phyloP scores from a whole-genome alignment of 768 basidiomycete species.

The Leccinum incarnatum region DNA sequence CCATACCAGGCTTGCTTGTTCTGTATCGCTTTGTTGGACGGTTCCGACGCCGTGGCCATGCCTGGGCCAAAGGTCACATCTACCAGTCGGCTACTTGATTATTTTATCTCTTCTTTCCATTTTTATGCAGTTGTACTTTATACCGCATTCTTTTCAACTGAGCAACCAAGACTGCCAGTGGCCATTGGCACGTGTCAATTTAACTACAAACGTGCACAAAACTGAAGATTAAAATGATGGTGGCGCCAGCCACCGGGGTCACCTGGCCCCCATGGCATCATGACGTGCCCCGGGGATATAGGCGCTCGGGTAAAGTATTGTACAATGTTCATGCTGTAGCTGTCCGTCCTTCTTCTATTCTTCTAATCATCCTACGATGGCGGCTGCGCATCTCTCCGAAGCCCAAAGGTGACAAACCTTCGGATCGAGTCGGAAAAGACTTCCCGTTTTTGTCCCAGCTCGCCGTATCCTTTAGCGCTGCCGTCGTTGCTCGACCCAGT shows the following conservation, averaged over 20 bases:
- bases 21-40: background rate
- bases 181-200: background rate
- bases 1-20: background rate
- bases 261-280: background rate
- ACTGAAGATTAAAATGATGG: conserved; percentile 6
- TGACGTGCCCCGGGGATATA: background rate
- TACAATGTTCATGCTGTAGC: background rate
- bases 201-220: background rate
- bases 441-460: conserved; percentile 55
- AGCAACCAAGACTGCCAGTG: background rate
- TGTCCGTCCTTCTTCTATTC: conserved; percentile 6
- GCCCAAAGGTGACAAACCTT: conserved; percentile 85
- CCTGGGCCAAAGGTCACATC: background rate
- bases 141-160: conserved; percentile 12
- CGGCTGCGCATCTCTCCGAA: conserved; percentile 62
- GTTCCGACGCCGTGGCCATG: background rate
- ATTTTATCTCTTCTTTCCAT: background rate
- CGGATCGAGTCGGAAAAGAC: conserved; percentile 82
- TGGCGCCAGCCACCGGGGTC: background rate
- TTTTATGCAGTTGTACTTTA: conserved; percentile 16
- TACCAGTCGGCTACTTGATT: background rate
- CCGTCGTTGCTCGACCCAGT: conserved; percentile 53
- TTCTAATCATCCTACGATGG: conserved; percentile 7
- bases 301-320: too few relatives aligned
- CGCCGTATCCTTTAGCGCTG: conserved; percentile 37